Evolutionary conservation across 352 stramenopile species (phyloP).

Genomic region (Globisporangium spiculum): DNA sequence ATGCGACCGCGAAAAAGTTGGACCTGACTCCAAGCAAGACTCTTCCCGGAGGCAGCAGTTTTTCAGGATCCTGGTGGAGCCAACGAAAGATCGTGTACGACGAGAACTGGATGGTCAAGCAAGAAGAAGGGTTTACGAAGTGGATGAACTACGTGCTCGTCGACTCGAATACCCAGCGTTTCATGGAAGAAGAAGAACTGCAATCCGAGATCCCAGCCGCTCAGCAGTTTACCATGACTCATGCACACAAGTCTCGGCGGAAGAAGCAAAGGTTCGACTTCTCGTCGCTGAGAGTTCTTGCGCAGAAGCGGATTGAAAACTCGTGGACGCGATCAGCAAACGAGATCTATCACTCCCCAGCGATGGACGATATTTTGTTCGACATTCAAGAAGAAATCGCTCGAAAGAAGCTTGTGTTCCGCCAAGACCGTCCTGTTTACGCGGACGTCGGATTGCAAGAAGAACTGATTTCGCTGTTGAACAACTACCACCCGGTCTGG

Average conservation of each 20-base stretch:
- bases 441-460: slow-evolving; percentile 88
- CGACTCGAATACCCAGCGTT: slow-evolving; percentile 41
- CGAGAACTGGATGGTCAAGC: slow-evolving; percentile 78
- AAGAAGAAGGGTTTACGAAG: slow-evolving; percentile 78
- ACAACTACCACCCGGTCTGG: slow-evolving; percentile 92
- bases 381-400: slow-evolving; percentile 72
- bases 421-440: slow-evolving; percentile 86
- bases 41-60: slow-evolving; percentile 15
- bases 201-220: slow-evolving; percentile 13
- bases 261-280: slow-evolving; percentile 43
- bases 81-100: slow-evolving; percentile 67
- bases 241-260: slow-evolving; percentile 6
- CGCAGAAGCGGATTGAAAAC: slow-evolving; percentile 70
- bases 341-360: slow-evolving; percentile 54
- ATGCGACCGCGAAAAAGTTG: slow-evolving; percentile 14
- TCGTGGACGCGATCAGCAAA: slow-evolving; percentile 53
- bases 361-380: slow-evolving; percentile 56
- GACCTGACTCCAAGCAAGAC: slow-evolving; percentile 4
- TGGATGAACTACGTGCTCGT: slow-evolving; percentile 88
- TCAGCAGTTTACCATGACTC: not conserved
- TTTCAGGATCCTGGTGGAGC: slow-evolving; percentile 66
- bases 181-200: slow-evolving; percentile 27
- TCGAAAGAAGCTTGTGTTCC: slow-evolving; percentile 73
- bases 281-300: slow-evolving; percentile 64
- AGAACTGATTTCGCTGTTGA: slow-evolving; percentile 82